Conservation (phyloP, 2,329 filamentous ascomycete species). For the Pseudogymnoascus sp. region DNA sequence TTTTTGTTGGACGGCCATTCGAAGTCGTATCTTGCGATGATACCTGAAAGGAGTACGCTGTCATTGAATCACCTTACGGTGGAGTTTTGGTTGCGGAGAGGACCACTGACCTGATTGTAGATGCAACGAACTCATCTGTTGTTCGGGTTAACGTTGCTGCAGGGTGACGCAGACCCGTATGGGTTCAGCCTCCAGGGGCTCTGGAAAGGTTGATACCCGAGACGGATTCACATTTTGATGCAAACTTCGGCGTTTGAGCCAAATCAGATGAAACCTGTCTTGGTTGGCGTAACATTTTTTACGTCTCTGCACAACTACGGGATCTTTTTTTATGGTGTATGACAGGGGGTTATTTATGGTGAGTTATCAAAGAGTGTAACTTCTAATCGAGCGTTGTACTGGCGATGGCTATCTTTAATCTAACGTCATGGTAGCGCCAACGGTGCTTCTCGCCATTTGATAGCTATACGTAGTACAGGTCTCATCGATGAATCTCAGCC, state of each 20-base stretch:
- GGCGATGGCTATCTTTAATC: background rate
- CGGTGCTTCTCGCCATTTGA: background rate
- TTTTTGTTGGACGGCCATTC: too few relatives aligned
- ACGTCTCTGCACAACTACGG: background rate
- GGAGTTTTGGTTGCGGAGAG: background rate
- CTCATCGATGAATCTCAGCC: too few relatives aligned
- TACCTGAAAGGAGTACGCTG: too few relatives aligned
- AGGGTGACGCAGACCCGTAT: background rate
- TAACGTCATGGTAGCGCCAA: background rate
- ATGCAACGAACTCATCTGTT: background rate
- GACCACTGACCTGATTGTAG: background rate
- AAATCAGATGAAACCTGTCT: background rate
- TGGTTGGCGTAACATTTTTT: background rate
- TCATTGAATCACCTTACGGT: too few relatives aligned
- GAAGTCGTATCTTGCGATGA: too few relatives aligned
- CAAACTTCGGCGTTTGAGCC: background rate
- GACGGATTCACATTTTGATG: background rate
- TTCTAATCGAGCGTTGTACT: background rate
- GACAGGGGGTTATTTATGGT: background rate
- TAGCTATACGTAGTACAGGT: background rate
- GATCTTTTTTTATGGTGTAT: background rate
- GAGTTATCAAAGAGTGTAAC: background rate
- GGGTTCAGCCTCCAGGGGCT: too few relatives aligned
- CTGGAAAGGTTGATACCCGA: background rate
- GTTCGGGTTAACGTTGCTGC: background rate